Conservation (phyloP, 805 yeast genomes). For the Grigorovia transvaalensis region DNA sequence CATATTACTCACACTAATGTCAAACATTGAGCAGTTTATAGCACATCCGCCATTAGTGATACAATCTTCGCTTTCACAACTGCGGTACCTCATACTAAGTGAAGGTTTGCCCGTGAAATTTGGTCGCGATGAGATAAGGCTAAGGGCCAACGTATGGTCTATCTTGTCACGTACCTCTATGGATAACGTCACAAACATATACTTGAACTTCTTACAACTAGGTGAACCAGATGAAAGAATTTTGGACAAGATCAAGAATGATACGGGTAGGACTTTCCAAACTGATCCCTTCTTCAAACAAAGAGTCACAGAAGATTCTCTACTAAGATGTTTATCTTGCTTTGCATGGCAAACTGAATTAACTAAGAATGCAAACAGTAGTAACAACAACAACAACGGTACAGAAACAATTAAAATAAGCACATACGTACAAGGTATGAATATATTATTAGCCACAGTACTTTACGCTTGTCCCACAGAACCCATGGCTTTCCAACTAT, state of each 20-base stretch:
- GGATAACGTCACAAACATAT: conserved; percentile 40
- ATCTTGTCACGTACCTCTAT: conserved; percentile 58
- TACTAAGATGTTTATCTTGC: conserved; percentile 62
- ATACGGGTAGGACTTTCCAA: conserved; percentile 75
- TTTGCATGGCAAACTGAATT: conserved; percentile 41
- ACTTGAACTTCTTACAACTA: conserved; percentile 40
- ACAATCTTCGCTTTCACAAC: conserved; percentile 20
- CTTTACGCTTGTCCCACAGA: conserved; percentile 68
- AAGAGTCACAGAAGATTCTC: conserved; percentile 57
- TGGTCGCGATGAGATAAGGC: conserved; percentile 11
- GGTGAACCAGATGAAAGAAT: conserved; percentile 51
- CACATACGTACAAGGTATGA: conserved; percentile 84
- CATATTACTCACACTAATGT: background rate
- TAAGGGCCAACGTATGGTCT: conserved; percentile 69
- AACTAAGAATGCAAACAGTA: conserved; percentile 1
- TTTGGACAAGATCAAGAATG: conserved; percentile 61
- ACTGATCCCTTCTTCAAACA: conserved; percentile 56
- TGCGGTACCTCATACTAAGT: conserved; percentile 17
- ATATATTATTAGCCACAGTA: conserved; percentile 76
- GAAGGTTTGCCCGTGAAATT: conserved; percentile 11
- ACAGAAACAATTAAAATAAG: conserved; percentile 7
- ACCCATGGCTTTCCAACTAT: conserved; percentile 72
- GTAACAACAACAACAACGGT: background rate
- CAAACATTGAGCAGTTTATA: conserved; percentile 16
- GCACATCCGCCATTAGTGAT: conserved; percentile 18